These are phyloP conservation scores for Penicillium daleae DNA, from an alignment of 495 filamentous ascomycete species.

Conservation along the genomic window DNA sequence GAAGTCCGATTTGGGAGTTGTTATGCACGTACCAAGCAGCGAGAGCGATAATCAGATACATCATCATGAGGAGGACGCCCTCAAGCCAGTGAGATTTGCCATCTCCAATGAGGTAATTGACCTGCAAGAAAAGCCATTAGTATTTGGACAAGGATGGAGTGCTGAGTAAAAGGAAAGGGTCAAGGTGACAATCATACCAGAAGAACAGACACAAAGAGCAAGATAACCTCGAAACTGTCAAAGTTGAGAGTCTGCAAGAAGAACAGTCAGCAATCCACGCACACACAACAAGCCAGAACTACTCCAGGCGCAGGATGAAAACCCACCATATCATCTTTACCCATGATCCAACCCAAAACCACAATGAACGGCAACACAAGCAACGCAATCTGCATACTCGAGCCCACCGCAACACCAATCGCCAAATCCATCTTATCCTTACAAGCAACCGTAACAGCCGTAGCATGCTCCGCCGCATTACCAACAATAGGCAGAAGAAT, in stretches of 20 bases:
- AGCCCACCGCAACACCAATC: slow-evolving; percentile 83
- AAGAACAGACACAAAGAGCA: slow-evolving; percentile 77
- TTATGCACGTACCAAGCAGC: slow-evolving; percentile 51
- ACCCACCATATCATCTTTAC: slow-evolving; percentile 45
- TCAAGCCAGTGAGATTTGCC: slow-evolving; percentile 70
- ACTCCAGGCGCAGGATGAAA: too few relatives aligned
- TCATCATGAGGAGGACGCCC: slow-evolving; percentile 70
- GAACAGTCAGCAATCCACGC: neutral
- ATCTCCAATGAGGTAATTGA: slow-evolving; percentile 79
- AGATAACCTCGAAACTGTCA: slow-evolving; percentile 79
- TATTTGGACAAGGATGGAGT: neutral
- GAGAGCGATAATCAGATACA: slow-evolving; percentile 74
- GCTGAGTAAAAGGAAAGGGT: too few relatives aligned
- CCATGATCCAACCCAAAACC: slow-evolving; percentile 81
- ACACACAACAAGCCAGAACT: neutral
- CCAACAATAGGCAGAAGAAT: slow-evolving; percentile 89
- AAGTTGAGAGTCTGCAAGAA: slow-evolving; percentile 68
- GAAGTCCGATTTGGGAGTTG: too few relatives aligned
- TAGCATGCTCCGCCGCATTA: slow-evolving; percentile 87
- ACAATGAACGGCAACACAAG: slow-evolving; percentile 78
- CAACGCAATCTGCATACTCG: slow-evolving; percentile 85
- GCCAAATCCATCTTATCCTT: slow-evolving; percentile 93
- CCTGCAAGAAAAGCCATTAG: slow-evolving; percentile 1
- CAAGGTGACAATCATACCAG: slow-evolving; percentile 38
- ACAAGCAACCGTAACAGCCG: slow-evolving; percentile 80